Evolutionary conservation across 1,139 yeast species (phyloP).

Genomic region (Geotrichum aggregatum): DNA sequence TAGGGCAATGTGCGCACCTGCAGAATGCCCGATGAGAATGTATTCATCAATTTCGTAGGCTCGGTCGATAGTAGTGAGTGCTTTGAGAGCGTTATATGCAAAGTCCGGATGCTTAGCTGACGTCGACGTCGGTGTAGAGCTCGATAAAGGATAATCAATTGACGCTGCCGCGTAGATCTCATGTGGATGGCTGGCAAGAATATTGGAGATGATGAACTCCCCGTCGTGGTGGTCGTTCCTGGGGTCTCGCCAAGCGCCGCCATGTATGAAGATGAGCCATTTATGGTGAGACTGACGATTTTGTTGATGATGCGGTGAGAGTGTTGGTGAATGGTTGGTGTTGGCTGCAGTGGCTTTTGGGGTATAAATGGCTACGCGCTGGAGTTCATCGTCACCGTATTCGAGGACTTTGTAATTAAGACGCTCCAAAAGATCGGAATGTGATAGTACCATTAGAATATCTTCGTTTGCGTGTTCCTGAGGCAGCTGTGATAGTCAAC

Average conservation of each 20-base stretch:
- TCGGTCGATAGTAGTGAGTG: slow-evolving; percentile 39
- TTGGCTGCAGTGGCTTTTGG: neutral
- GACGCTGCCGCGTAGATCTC: slow-evolving; percentile 38
- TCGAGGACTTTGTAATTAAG: neutral
- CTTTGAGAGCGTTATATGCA: slow-evolving; percentile 51
- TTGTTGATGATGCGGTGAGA: no score
- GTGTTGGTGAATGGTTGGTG: no score
- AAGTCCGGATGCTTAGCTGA: slow-evolving; percentile 64
- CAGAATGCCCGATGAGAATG: slow-evolving; percentile 69
- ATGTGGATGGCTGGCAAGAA: slow-evolving; percentile 24
- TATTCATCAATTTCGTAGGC: slow-evolving; percentile 36
- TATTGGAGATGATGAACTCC: slow-evolving; percentile 37
- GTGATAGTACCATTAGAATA: no score
- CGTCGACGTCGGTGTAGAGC: no score
- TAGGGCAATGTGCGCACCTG: slow-evolving; percentile 67
- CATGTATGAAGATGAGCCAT: slow-evolving; percentile 61
- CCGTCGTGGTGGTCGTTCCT: slow-evolving; percentile 57
- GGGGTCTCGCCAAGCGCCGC: slow-evolving; percentile 87
- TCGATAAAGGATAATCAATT: slow-evolving; percentile 63
- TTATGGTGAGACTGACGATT: slow-evolving; percentile 8
- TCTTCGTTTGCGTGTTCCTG: no score
- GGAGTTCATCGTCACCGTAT: slow-evolving; percentile 2
- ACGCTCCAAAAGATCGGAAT: neutral
- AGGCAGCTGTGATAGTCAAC: no score
- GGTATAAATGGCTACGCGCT: neutral